phyloP scores from a whole-genome alignment of 768 basidiomycete species.

The Lentinula sp. region DNA sequence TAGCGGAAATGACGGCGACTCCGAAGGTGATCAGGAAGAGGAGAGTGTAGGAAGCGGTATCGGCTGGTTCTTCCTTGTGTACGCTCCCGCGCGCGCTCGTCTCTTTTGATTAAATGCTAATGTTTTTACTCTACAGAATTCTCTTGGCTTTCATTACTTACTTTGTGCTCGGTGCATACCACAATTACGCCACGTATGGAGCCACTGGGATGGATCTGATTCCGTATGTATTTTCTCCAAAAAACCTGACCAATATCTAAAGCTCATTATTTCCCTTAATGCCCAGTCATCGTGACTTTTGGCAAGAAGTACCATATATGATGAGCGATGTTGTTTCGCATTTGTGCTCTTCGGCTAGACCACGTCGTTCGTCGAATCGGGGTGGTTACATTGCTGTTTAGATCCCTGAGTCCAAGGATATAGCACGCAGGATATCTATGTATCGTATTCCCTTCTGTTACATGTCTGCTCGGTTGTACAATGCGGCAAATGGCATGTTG shows the following conservation, averaged over 20 bases:
- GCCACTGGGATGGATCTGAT: constrained; percentile 78
- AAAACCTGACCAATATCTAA: background rate
- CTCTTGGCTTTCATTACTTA: constrained; percentile 64
- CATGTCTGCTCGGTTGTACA: background rate
- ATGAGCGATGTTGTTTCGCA: constrained; percentile 72
- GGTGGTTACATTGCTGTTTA: constrained; percentile 76
- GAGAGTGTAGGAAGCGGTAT: constrained; percentile 62
- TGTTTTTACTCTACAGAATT: constrained; percentile 30
- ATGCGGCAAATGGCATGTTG: background rate
- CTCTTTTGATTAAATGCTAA: background rate
- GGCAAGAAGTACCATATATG: constrained; percentile 87
- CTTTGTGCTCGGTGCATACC: constrained; percentile 75
- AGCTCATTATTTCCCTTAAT: background rate
- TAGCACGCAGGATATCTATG: background rate
- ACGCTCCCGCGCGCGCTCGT: constrained; percentile 20
- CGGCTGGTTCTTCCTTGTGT: constrained; percentile 89
- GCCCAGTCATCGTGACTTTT: constrained; percentile 79
- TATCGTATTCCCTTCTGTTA: background rate
- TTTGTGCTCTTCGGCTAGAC: constrained; percentile 67
- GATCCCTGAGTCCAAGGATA: background rate
- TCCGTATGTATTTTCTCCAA: constrained; percentile 49
- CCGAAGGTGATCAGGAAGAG: constrained; percentile 11
- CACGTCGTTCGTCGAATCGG: constrained; percentile 54
- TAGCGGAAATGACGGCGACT: constrained; percentile 16
- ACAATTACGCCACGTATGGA: constrained; percentile 85